Percentiles rank a stretch among this genome's conserved stretches.
phyloP scores from a whole-genome alignment of 129 eudicot species.

The Scalesia atractyloides region DNA sequence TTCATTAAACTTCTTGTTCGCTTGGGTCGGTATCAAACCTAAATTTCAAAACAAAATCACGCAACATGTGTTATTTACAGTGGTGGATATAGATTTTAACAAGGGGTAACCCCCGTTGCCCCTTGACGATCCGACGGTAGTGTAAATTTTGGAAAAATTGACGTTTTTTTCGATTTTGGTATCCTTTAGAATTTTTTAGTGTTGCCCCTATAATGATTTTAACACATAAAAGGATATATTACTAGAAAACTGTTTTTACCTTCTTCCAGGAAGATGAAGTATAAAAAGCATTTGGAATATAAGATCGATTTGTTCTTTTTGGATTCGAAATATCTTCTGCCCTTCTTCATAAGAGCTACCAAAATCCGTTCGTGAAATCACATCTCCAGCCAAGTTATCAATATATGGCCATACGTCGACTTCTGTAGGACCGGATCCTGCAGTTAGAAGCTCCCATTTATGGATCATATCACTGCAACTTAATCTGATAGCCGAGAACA shows the following conservation, averaged over 20 bases:
- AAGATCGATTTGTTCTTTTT: conserved; percentile 33
- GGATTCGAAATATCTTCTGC: conserved; percentile 25
- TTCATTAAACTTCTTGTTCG: conserved; percentile 41
- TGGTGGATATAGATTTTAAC: no score
- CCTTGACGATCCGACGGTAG: no score
- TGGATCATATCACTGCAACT: conserved; percentile 46
- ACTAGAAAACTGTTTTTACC: background rate
- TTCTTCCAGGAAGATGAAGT: conserved; percentile 30
- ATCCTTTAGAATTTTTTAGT: no score
- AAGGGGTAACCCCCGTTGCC: no score
- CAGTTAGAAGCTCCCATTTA: conserved; percentile 43
- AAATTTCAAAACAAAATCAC: background rate
- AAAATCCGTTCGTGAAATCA: conserved; percentile 39
- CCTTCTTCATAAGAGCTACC: conserved; percentile 38
- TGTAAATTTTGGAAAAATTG: no score
- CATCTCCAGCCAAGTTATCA: conserved; percentile 32
- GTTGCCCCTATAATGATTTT: no score
- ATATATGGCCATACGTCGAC: conserved; percentile 39
- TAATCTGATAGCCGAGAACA: conserved; percentile 32
- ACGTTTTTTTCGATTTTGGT: no score
- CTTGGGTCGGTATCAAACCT: conserved; percentile 50
- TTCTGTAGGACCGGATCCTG: conserved; percentile 19
- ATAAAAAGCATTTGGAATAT: conserved; percentile 20
- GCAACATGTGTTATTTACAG: background rate
- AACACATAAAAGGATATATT: no score